These are phyloP conservation scores for Glycine latifolia DNA, from an alignment of 306 rosid species.

Conservation along the genomic window DNA sequence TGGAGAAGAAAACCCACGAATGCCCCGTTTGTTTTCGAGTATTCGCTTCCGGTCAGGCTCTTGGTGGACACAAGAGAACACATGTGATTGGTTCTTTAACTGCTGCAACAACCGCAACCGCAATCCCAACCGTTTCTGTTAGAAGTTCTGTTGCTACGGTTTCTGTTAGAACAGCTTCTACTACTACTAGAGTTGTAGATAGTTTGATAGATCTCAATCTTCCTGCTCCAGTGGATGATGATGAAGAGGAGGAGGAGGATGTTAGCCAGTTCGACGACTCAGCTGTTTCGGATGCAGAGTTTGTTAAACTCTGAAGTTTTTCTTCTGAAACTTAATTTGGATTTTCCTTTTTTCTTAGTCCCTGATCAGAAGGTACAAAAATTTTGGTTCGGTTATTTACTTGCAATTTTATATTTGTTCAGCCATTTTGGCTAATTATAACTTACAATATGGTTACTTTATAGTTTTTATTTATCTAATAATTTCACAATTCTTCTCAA, in stretches of 20 bases:
- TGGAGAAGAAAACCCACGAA: constrained; percentile 68
- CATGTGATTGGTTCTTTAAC: constrained; percentile 60
- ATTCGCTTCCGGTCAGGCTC: constrained; percentile 92
- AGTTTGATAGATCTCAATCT: constrained; percentile 88
- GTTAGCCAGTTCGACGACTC: constrained; percentile 75
- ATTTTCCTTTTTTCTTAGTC: not conserved
- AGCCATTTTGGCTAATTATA: constrained; percentile 37
- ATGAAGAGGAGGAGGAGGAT: constrained; percentile 62
- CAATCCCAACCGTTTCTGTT: not conserved
- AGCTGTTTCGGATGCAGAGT: constrained; percentile 87
- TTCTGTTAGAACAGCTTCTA: not conserved
- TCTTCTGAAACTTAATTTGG: too few relatives aligned
- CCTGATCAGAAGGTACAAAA: constrained; percentile 51
- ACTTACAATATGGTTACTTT: constrained; percentile 19
- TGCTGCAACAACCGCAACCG: not conserved
- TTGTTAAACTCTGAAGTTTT: constrained; percentile 48
- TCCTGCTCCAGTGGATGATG: constrained; percentile 84
- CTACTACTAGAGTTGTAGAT: constrained; percentile 47
- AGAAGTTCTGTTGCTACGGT: constrained; percentile 1
- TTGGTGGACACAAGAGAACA: constrained; percentile 96
- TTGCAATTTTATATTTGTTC: constrained; percentile 45
- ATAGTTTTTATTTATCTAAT: constrained; percentile 29
- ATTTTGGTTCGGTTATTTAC: constrained; percentile 54
- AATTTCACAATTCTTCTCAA: constrained; percentile 27
- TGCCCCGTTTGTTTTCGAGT: constrained; percentile 88